These are phyloP conservation scores for Daldinia vernicosa DNA, from an alignment of 495 filamentous ascomycete genomes.

Conservation along the genomic window DNA sequence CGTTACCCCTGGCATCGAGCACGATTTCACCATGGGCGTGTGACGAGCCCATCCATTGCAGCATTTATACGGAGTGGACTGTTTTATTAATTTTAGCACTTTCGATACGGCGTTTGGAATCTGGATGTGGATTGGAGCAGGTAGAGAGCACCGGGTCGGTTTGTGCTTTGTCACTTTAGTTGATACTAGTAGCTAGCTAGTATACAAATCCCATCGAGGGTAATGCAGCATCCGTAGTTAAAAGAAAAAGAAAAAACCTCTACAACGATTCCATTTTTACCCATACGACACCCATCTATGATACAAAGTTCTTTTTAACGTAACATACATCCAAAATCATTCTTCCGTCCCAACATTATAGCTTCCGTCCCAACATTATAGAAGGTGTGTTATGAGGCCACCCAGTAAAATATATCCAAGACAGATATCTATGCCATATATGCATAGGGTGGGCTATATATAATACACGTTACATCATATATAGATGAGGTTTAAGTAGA, in stretches of 20 bases:
- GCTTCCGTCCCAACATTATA: background rate
- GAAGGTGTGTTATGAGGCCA: background rate
- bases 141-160: conserved; percentile 28
- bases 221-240: background rate
- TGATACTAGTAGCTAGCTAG: conserved; percentile 19
- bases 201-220: background rate
- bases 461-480: background rate
- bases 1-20: conserved; percentile 95
- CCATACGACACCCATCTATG: background rate
- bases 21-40: conserved; percentile 98
- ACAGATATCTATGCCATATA: background rate
- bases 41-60: conserved; percentile 47
- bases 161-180: conserved; percentile 19
- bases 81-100: conserved; percentile 2
- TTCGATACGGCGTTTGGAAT: conserved; percentile 28
- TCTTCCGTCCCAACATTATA: background rate
- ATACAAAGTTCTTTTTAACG: background rate
- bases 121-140: conserved; percentile 19
- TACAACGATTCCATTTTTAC: background rate
- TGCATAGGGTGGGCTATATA: background rate
- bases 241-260: no score
- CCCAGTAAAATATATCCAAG: background rate
- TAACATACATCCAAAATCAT: background rate
- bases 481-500: background rate
- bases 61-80: conserved; percentile 9